Percentiles rank a stretch among this genome's conserved stretches.
Conservation (phyloP, 2,329 filamentous ascomycete genomes). For the Fusarium palustre region DNA sequence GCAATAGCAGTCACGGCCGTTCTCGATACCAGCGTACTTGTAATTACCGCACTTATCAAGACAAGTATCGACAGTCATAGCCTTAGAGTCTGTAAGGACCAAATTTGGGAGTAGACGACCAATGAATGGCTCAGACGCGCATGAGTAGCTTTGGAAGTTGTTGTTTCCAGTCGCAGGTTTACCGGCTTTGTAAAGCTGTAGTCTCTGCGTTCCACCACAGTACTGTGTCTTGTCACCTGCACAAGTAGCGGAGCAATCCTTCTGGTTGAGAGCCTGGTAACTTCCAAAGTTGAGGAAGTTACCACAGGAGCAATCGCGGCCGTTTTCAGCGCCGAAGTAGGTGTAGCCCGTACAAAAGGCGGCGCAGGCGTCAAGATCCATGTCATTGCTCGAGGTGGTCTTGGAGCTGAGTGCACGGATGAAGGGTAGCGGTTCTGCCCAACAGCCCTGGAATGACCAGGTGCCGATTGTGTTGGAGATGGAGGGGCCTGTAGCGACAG, state of each 20-base stretch:
- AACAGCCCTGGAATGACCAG: constrained; percentile 54
- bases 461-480: constrained; percentile 44
- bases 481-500: constrained; percentile 42
- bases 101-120: constrained; percentile 50
- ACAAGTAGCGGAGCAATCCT: constrained; percentile 52
- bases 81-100: constrained; percentile 46
- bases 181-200: constrained; percentile 50
- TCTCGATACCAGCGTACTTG: constrained; percentile 54
- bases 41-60: constrained; percentile 51
- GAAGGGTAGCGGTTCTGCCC: constrained; percentile 49
- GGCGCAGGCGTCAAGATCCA: constrained; percentile 53
- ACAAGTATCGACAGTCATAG: constrained; percentile 53
- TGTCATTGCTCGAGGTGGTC: constrained; percentile 48
- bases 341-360: constrained; percentile 47
- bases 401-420: constrained; percentile 49
- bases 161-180: constrained; percentile 50
- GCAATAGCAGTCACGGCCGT: constrained; percentile 55
- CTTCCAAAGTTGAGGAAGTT: constrained; percentile 48
- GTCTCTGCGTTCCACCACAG: constrained; percentile 52
- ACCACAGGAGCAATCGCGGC: constrained; percentile 56
- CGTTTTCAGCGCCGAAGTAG: constrained; percentile 54
- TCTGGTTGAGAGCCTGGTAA: constrained; percentile 45
- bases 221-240: constrained; percentile 49
- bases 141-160: constrained; percentile 55
- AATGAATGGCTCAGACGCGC: constrained; percentile 50